phyloP scores from a whole-genome alignment of 2,329 filamentous ascomycete genomes.

The Aureobasidium sp. region DNA sequence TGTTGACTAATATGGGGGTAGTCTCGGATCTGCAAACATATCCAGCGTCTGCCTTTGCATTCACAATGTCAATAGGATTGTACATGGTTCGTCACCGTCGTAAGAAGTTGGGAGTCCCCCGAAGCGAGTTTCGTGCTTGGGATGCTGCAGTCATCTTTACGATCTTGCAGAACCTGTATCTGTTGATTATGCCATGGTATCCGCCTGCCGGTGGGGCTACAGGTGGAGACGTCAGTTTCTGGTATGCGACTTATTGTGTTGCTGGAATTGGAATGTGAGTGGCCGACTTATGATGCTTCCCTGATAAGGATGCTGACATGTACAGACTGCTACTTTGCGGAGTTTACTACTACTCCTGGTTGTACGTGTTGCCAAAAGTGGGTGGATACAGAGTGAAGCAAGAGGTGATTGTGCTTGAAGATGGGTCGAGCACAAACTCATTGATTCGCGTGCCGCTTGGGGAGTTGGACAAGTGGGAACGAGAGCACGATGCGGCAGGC shows the following conservation, averaged over 20 bases:
- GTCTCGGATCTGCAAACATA: slow-evolving; percentile 49
- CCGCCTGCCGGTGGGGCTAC: slow-evolving; percentile 54
- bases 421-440: slow-evolving; percentile 42
- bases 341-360: slow-evolving; percentile 54
- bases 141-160: slow-evolving; percentile 52
- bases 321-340: slow-evolving; percentile 46
- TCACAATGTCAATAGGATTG: slow-evolving; percentile 52
- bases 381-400: slow-evolving; percentile 51
- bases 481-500: slow-evolving; percentile 45
- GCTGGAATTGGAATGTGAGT: slow-evolving; percentile 59
- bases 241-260: slow-evolving; percentile 63
- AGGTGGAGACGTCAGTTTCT: slow-evolving; percentile 63
- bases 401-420: slow-evolving; percentile 46
- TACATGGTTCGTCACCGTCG: slow-evolving; percentile 52
- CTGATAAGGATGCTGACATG: not conserved
- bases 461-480: slow-evolving; percentile 52
- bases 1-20: too few relatives aligned
- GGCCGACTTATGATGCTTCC: not conserved
- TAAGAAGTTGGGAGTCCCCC: slow-evolving; percentile 42
- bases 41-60: slow-evolving; percentile 51
- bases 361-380: slow-evolving; percentile 48
- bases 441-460: slow-evolving; percentile 49
- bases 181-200: slow-evolving; percentile 66
- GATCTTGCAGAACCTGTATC: slow-evolving; percentile 52
- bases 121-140: slow-evolving; percentile 54